A percentile compares a stretch with the other conserved stretches of the same genome.
phyloP scores from a whole-genome alignment of 1,284 basidiomycete species.

The Leccinum subspadiceum region DNA sequence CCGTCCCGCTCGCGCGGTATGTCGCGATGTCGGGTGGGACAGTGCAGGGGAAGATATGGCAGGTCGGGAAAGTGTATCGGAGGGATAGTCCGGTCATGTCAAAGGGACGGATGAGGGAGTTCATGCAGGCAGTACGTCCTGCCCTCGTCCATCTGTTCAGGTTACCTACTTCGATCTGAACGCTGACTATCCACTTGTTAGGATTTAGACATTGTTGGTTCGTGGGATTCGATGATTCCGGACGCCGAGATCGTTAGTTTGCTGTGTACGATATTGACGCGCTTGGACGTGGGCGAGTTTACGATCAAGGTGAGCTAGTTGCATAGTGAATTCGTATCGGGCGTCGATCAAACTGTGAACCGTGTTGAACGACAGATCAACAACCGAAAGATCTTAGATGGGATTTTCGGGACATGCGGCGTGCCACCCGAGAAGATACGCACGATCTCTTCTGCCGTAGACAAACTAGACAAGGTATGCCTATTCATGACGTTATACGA shows the following conservation, averaged over 20 bases:
- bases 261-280: constrained; percentile 78
- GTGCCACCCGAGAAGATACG: constrained; percentile 91
- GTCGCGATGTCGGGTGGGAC: constrained; percentile 90
- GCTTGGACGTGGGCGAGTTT: constrained; percentile 89
- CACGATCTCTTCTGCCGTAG: constrained; percentile 94
- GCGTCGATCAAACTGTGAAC: background rate
- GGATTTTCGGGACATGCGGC: constrained; percentile 95
- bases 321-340: background rate
- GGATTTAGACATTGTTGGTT: constrained; percentile 97
- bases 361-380: constrained; percentile 61
- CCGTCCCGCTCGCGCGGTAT: constrained; percentile 94
- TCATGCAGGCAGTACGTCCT: constrained; percentile 88
- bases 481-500: background rate
- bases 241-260: constrained; percentile 91
- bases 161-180: background rate
- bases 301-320: constrained; percentile 78
- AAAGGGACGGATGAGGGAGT: constrained; percentile 98
- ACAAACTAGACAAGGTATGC: constrained; percentile 94
- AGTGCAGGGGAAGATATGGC: constrained; percentile 84
- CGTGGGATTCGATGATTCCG: constrained; percentile 95
- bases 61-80: constrained; percentile 97
- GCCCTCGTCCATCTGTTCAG: background rate
- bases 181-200: constrained; percentile 9
- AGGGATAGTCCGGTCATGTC: constrained; percentile 97
- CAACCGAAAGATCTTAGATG: constrained; percentile 96